Base-by-base conservation (phyloP, 2,329 filamentous ascomycete species). In the Diaporthe australafricana region DNA sequence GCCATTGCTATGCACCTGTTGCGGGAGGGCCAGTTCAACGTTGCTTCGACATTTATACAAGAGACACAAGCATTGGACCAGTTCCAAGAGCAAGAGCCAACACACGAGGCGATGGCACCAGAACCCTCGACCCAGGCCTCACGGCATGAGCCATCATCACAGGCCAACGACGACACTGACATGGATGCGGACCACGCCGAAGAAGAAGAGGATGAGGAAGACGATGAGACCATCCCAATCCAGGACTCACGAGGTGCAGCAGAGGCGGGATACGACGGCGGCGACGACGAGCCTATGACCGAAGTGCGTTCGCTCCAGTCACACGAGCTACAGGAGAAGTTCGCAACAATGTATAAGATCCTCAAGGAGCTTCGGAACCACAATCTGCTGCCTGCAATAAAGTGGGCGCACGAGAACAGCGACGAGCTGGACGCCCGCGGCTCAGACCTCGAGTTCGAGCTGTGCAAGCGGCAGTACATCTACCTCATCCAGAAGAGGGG, bases 1-100 rank as follows among this genome's bases (percentile, higher is more conserved):
- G 96, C 96, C 8, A 97, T 99, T 77, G 94, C 94, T 12, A 98
- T 98, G 95, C 96, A 99, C 79, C 88, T 99, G 27, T 88, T 99
- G 48, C 93, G 96, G 50, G 96, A 98, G 83, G 96, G 96, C 62
- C 93, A 98, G 79, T 99, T 99, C 81, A 88, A 87, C 27, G 95
- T 98, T 2, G 96, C 96, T 16, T 91, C 92, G 20, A 94, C 92
- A 1, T 98, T 99, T 77, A 89, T 98, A 62, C 85, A 88, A 17
- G 96, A 98, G 84, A 89, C 85, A 20, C 82, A 84, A 72, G 81
- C 84, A 53, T 47, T 56, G 22, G 60, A 63, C 56, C 55, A 71
- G n/a, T 45, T 68, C 57, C 72, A 73, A 27, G 68, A 72, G 40
- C 57, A 62, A 16, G 57, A 38, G 9, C 38, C 67, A 22, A 22